Evolutionary conservation across 2,329 filamentous ascomycete species (phyloP).

Genomic region (Talaromyces sp.): DNA sequence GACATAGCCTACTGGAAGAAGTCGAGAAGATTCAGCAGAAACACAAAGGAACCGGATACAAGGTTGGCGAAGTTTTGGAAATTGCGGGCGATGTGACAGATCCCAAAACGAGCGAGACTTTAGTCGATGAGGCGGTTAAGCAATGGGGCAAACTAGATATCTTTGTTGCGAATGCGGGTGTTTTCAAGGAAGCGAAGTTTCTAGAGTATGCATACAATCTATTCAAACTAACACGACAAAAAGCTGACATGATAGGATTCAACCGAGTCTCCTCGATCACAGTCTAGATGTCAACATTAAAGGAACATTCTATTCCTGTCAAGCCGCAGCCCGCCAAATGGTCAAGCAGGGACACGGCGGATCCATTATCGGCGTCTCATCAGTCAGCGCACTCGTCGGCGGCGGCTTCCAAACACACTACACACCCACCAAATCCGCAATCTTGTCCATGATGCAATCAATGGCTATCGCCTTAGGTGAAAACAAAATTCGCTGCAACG

Average conservation of each 20-base stretch:
- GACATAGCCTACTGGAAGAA: background rate
- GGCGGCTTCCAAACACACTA: background rate
- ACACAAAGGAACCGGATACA: background rate
- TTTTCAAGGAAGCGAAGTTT: background rate
- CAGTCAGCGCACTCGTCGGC: constrained; percentile 26
- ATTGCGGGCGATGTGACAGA: background rate
- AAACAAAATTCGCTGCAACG: background rate
- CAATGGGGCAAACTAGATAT: background rate
- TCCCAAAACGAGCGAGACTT: background rate
- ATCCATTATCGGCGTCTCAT: constrained; percentile 31
- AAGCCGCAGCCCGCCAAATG: constrained; percentile 31
- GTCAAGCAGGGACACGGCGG: constrained; percentile 26
- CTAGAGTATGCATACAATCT: background rate
- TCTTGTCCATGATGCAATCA: background rate
- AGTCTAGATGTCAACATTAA: constrained; percentile 17
- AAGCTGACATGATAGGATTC: background rate
- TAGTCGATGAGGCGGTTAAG: background rate
- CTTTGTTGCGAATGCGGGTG: background rate
- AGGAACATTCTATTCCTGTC: constrained; percentile 28
- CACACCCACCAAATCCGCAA: background rate
- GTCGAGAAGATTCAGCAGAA: background rate
- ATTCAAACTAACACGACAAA: background rate
- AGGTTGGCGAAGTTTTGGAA: background rate
- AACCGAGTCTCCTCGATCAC: background rate
- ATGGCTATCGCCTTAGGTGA: background rate